Conservation (phyloP, 805 yeast species). For the Cyberlindnera americana region DNA sequence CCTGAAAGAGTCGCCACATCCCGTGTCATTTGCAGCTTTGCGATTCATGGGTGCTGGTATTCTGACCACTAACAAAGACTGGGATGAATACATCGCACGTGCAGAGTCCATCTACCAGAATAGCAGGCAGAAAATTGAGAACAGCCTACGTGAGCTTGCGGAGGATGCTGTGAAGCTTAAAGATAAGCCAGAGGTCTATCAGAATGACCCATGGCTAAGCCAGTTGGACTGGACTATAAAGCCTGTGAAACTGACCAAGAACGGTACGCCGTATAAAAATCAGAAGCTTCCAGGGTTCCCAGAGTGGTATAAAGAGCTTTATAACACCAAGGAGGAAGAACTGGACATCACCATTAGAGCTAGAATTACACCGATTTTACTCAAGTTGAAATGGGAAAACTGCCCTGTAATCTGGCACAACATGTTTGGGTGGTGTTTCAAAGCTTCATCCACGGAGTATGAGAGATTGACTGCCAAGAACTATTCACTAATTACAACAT, state of each 20-base stretch:
- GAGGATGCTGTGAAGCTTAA: slow-evolving; percentile 49
- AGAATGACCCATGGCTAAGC: slow-evolving; percentile 80
- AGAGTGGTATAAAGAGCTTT: slow-evolving; percentile 78
- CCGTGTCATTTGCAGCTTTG: slow-evolving; percentile 88
- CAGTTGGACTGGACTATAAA: slow-evolving; percentile 85
- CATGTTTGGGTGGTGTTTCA: slow-evolving; percentile 84
- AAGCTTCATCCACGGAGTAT: slow-evolving; percentile 39
- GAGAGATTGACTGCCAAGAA: slow-evolving; percentile 34
- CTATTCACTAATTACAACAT: slow-evolving; percentile 25
- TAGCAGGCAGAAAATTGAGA: slow-evolving; percentile 52
- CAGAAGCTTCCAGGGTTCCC: slow-evolving; percentile 91
- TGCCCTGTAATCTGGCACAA: slow-evolving; percentile 81
- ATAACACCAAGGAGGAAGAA: slow-evolving; percentile 35
- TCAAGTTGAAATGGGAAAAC: slow-evolving; percentile 81
- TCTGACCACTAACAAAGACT: slow-evolving; percentile 69
- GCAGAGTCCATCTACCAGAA: slow-evolving; percentile 68
- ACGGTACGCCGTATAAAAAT: slow-evolving; percentile 63
- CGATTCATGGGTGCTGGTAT: slow-evolving; percentile 68
- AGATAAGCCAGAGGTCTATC: slow-evolving; percentile 39
- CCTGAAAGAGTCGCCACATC: slow-evolving; percentile 74
- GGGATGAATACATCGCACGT: slow-evolving; percentile 67
- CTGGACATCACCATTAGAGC: slow-evolving; percentile 68
- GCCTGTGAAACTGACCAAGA: slow-evolving; percentile 58
- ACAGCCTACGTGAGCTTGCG: slow-evolving; percentile 56
- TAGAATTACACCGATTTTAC: slow-evolving; percentile 69